Base-by-base conservation (phyloP, 768 basidiomycete genomes). In the Hebeloma cylindrosporum region DNA sequence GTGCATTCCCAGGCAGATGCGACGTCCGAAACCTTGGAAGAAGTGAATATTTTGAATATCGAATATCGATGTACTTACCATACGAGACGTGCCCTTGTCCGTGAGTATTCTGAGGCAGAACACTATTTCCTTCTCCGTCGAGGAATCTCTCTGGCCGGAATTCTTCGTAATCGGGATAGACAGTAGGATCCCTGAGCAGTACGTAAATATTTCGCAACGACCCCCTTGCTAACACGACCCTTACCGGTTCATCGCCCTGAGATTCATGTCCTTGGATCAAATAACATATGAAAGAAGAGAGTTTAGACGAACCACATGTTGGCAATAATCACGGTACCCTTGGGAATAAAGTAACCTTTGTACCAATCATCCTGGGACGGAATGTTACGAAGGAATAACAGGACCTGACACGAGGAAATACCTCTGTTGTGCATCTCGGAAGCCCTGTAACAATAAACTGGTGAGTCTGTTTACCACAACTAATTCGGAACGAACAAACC, bases 321-420 rank as follows among this genome's bases (percentile, higher is more conserved):
- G 4, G 44, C 10, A 13, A 45, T 45, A n/a, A 45, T 14, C 10
- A 17, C 38, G 4, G 44, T 36, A n/a, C 59, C 72, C 51, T 73
- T 69, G 0, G 74, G 75, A 28, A 75, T 72, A 18, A 63, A 56
- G 40, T 68, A 64, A 0, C 71, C 73, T 6, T 69, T 62, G 41
- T 69, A 75, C 13, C 61, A 50, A 46, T 77, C 75, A 29, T 77
- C 70, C 48, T 63, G 7, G 13, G 16, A 11, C 22, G n/a, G 22
- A 2, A 31, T 22, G 4, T 26, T 10, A 18, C 3, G 22, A 8
- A 37, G 28, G 4, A 28, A 7, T 25, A 6, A 26, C 5, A 7
- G 22, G 13, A 25, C 7, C 13, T 3, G 13, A 25, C 17, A 6
- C 18, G 5, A 30, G 7, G 8, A 18, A 16, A 4, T 45, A 45